These are phyloP conservation scores for Cinchona pubescens DNA, from an alignment of 257 asterid species.

Conservation along the genomic window DNA sequence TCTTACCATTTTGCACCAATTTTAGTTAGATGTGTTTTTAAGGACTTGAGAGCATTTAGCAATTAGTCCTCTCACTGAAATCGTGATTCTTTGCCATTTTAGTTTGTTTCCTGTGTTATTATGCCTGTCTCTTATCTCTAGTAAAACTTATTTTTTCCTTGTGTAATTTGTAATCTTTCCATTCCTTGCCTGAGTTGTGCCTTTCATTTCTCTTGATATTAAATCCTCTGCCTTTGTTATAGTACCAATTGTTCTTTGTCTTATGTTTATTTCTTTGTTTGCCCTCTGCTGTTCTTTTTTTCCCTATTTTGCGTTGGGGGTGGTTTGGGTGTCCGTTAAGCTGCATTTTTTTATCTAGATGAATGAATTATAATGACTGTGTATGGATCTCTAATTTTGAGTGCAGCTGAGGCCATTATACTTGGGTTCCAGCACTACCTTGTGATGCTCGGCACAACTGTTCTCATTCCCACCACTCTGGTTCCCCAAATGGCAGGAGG, in stretches of 20 bases:
- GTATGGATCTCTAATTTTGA: slow-evolving; percentile 9
- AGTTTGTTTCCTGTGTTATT: not conserved
- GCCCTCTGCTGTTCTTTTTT: not conserved
- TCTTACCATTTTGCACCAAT: not conserved
- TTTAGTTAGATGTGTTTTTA: not conserved
- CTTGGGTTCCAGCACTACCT: slow-evolving; percentile 96
- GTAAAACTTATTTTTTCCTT: not conserved
- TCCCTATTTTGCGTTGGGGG: not conserved
- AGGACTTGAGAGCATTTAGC: not conserved
- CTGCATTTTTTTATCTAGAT: not conserved
- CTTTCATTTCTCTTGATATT: not conserved
- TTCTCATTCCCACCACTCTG: slow-evolving; percentile 70
- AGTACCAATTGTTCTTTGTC: not conserved
- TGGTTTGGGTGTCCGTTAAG: not conserved
- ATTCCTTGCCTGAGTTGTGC: not conserved
- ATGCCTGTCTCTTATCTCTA: no score
- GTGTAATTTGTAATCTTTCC: not conserved
- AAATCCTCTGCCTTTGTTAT: not conserved
- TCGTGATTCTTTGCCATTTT: not conserved
- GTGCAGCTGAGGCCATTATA: slow-evolving; percentile 92
- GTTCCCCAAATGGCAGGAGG: slow-evolving; percentile 97
- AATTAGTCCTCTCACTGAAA: not conserved
- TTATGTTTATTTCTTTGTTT: not conserved
- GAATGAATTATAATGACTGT: not conserved
- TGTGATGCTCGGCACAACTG: slow-evolving; percentile 98